Evolutionary conservation across 2,329 filamentous ascomycete genomes (phyloP).

Genomic region (Fonsecaea pugnacius): DNA sequence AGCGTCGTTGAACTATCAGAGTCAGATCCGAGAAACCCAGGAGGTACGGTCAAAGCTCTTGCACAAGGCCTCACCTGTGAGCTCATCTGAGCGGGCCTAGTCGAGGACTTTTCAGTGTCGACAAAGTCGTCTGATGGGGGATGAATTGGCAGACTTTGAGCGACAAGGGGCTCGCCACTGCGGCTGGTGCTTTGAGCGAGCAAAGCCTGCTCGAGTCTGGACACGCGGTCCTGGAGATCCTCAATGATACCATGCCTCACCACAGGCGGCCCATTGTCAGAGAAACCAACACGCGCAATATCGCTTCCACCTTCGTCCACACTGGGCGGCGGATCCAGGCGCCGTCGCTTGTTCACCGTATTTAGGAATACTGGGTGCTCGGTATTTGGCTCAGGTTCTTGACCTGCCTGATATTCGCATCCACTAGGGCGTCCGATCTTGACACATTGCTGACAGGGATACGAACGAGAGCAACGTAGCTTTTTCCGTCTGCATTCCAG

Average conservation of each 20-base stretch:
- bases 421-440: constrained; percentile 38
- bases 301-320: constrained; percentile 3
- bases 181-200: constrained; percentile 15
- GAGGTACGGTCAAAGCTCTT: neutral
- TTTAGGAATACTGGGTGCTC: constrained; percentile 4
- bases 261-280: neutral
- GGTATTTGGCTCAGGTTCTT: constrained; percentile 29
- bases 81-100: constrained; percentile 5
- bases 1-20: constrained; percentile 28
- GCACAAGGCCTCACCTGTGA: constrained; percentile 14
- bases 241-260: constrained; percentile 23
- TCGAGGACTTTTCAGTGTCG: neutral
- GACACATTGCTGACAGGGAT: constrained; percentile 57
- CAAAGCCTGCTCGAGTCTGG: constrained; percentile 29
- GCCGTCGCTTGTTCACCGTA: constrained; percentile 24
- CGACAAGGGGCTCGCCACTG: neutral
- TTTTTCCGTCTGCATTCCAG: constrained; percentile 54
- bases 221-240: constrained; percentile 31
- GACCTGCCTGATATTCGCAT: constrained; percentile 35
- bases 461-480: constrained; percentile 59
- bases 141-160: neutral
- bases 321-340: constrained; percentile 1
- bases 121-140: neutral
- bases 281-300: neutral
- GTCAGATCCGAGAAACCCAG: neutral